Evolutionary conservation across 78 protist genomes (phyloP).

Genomic region (Paratrimastix pyriformis): DNA sequence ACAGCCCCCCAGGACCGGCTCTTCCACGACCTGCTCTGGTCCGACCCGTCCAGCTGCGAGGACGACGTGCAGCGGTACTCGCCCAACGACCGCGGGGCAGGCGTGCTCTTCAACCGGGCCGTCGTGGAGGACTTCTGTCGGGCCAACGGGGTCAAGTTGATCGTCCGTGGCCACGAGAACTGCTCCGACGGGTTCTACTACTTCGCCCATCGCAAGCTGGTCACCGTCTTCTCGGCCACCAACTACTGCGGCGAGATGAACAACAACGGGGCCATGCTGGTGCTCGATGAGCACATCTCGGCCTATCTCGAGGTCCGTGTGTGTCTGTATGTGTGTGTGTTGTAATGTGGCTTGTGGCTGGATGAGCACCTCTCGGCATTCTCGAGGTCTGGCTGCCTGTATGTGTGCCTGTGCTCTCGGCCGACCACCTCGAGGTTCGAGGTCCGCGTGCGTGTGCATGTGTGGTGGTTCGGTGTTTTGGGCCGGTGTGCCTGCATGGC

Average conservation of each 20-base stretch:
- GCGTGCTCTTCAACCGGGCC: constrained; percentile 8
- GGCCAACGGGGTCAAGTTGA: constrained; percentile 19
- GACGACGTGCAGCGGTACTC: not conserved
- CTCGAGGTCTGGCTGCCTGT: too few relatives aligned
- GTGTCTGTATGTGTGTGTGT: too few relatives aligned
- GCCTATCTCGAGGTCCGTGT: too few relatives aligned
- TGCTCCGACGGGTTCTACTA: constrained; percentile 11
- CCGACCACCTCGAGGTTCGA: too few relatives aligned
- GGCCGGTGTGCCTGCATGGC: too few relatives aligned
- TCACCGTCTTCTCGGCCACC: not conserved
- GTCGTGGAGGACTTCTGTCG: constrained; percentile 20
- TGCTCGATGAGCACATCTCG: not conserved
- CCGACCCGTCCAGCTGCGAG: constrained; percentile 4
- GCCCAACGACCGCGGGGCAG: constrained; percentile 21
- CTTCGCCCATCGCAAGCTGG: not conserved
- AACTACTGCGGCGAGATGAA: not conserved
- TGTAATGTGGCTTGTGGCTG: too few relatives aligned
- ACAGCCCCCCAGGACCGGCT: too few relatives aligned
- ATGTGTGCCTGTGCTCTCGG: too few relatives aligned
- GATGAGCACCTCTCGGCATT: too few relatives aligned
- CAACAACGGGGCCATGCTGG: not conserved
- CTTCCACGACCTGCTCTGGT: constrained; percentile 8
- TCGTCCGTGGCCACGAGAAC: constrained; percentile 37
- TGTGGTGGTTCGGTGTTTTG: too few relatives aligned
- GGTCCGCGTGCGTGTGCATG: too few relatives aligned